Conservation (phyloP, 108 stramenopile genomes). For the Skeletonema grethae region DNA sequence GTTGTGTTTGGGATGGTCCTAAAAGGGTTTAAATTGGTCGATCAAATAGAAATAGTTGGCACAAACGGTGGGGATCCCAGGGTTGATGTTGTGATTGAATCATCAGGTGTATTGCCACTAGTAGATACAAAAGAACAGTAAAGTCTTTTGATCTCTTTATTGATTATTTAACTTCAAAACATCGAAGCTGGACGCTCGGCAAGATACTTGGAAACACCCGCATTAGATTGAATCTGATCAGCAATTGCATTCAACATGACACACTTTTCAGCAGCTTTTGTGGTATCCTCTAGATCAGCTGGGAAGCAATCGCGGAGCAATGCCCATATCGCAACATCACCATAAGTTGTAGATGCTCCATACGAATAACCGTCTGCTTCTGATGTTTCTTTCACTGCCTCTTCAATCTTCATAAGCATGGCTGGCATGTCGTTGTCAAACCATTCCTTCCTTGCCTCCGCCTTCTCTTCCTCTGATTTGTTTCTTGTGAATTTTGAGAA, state of each 20-base stretch:
- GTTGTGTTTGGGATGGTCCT: slow-evolving; percentile 85
- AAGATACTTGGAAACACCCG: slow-evolving; percentile 53
- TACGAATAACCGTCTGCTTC: slow-evolving; percentile 43
- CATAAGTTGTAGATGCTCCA: slow-evolving; percentile 48
- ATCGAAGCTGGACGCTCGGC: slow-evolving; percentile 54
- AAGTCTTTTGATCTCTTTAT: background rate
- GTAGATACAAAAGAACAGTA: background rate
- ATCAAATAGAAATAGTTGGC: slow-evolving; percentile 72
- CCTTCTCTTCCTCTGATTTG: slow-evolving; percentile 60
- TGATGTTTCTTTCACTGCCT: slow-evolving; percentile 28
- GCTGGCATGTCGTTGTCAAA: slow-evolving; percentile 56
- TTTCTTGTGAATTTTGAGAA: slow-evolving; percentile 57
- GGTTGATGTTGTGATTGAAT: slow-evolving; percentile 65
- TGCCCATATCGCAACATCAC: slow-evolving; percentile 58
- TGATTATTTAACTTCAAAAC: slow-evolving; percentile 32
- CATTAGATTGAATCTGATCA: slow-evolving; percentile 39
- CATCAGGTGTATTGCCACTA: slow-evolving; percentile 73
- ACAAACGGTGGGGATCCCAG: slow-evolving; percentile 65
- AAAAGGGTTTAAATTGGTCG: slow-evolving; percentile 64
- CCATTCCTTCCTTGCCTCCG: slow-evolving; percentile 40
- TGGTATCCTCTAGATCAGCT: slow-evolving; percentile 50
- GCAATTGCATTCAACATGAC: slow-evolving; percentile 43
- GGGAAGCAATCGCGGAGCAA: slow-evolving; percentile 51
- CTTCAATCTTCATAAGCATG: slow-evolving; percentile 57
- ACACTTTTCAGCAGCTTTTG: slow-evolving; percentile 55